Percentiles rank a stretch among this genome's conserved stretches.
These are phyloP conservation scores for Oxytropis ochrocephala DNA, from an alignment of 306 rosid species.

Conservation along the genomic window DNA sequence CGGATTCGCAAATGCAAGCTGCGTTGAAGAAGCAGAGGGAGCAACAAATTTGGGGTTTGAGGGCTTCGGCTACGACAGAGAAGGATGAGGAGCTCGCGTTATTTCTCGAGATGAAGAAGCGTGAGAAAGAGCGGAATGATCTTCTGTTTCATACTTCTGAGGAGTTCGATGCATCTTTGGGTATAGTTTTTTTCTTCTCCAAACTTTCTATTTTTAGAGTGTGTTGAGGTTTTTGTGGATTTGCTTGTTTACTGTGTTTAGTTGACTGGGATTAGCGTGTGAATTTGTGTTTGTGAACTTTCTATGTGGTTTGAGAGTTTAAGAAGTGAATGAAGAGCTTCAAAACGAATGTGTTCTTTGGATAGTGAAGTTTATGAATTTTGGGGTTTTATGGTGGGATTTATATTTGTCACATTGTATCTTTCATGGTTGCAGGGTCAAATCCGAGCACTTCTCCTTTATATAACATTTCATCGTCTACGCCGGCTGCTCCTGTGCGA, in stretches of 20 bases:
- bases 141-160: slow-evolving; percentile 62
- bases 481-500: slow-evolving; percentile 43
- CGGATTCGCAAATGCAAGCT: slow-evolving; percentile 66
- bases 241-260: neutral
- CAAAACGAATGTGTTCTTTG: slow-evolving; percentile 7
- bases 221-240: neutral
- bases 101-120: slow-evolving; percentile 83
- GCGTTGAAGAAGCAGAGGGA: slow-evolving; percentile 58
- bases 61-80: slow-evolving; percentile 35
- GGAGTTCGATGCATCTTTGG: slow-evolving; percentile 68
- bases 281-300: neutral
- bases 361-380: neutral
- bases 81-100: slow-evolving; percentile 88
- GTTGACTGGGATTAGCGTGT: neutral
- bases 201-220: neutral
- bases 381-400: neutral
- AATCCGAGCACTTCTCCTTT: slow-evolving; percentile 56
- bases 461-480: slow-evolving; percentile 50
- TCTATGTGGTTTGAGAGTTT: neutral
- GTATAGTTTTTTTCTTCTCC: slow-evolving; percentile 29
- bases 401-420: neutral
- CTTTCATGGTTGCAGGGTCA: slow-evolving; percentile 40
- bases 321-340: slow-evolving; percentile 1
- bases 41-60: slow-evolving; percentile 45
- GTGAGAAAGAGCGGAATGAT: slow-evolving; percentile 84